Evolutionary conservation across 2,329 filamentous ascomycete genomes (phyloP).

Genomic region (Phaeosphaeriaceae sp.): DNA sequence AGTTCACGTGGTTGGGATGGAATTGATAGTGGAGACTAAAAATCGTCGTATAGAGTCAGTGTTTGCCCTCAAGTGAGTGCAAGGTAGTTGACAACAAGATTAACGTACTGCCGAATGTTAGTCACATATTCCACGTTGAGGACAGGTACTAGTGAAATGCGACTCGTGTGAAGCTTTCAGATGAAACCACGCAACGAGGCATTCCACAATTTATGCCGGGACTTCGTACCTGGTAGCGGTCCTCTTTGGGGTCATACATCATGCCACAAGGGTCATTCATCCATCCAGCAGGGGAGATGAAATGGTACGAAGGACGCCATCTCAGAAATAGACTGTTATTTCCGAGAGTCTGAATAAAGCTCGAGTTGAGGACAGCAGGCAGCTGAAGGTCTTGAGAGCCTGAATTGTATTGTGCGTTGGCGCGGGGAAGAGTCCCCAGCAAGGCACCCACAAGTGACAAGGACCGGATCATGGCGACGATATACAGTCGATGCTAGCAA

Average conservation of each 20-base stretch:
- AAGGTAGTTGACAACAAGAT: too few relatives aligned
- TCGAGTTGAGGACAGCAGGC: conserved; percentile 35
- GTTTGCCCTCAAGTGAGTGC: too few relatives aligned
- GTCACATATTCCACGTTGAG: too few relatives aligned
- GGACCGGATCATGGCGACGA: conserved; percentile 28
- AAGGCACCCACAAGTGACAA: conserved; percentile 31
- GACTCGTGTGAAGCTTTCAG: too few relatives aligned
- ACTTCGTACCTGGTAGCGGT: conserved; percentile 62
- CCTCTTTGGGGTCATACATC: conserved; percentile 57
- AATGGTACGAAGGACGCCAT: conserved; percentile 57
- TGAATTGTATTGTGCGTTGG: conserved; percentile 26
- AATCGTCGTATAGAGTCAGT: too few relatives aligned
- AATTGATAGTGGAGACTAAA: conserved; percentile 63
- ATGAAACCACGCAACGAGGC: too few relatives aligned
- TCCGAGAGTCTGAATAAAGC: conserved; percentile 41
- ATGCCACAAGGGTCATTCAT: conserved; percentile 48
- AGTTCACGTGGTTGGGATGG: conserved; percentile 56
- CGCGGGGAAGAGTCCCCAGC: conserved; percentile 26
- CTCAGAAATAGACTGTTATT: conserved; percentile 59
- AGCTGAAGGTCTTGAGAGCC: conserved; percentile 12
- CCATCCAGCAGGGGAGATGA: conserved; percentile 57
- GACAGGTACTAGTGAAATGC: too few relatives aligned
- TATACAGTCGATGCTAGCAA: background rate
- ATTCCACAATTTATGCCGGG: too few relatives aligned
- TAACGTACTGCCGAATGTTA: too few relatives aligned